Conservation (phyloP, 805 yeast species). For the Huiozyma sinensis region DNA sequence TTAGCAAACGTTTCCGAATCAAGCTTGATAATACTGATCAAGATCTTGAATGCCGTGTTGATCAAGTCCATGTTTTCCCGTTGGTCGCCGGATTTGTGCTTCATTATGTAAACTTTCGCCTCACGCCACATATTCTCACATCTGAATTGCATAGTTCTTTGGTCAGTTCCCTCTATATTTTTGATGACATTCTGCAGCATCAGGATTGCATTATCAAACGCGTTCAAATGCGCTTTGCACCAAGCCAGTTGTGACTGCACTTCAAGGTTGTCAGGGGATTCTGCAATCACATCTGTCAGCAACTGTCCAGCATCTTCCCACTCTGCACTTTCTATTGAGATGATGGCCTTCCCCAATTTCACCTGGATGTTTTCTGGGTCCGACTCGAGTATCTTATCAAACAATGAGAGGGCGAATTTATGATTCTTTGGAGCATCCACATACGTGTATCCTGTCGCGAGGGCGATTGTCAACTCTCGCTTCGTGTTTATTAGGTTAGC, state of each 20-base stretch:
- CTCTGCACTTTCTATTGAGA: constrained; percentile 56
- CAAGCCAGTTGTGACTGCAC: constrained; percentile 68
- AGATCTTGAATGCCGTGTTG: constrained; percentile 43
- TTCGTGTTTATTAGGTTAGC: constrained; percentile 40
- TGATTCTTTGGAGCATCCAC: constrained; percentile 87
- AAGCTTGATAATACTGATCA: constrained; percentile 53
- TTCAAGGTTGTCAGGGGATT: constrained; percentile 41
- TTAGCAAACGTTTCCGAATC: constrained; percentile 59
- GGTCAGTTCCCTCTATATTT: constrained; percentile 39
- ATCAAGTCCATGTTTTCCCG: constrained; percentile 19
- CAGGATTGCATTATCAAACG: constrained; percentile 36
- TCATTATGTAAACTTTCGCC: constrained; percentile 48
- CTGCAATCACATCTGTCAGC: constrained; percentile 39
- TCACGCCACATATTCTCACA: constrained; percentile 63
- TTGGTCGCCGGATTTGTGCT: constrained; percentile 16
- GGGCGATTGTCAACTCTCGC: constrained; percentile 47
- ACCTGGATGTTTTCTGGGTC: constrained; percentile 47
- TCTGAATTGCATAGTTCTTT: constrained; percentile 41
- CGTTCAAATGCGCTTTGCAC: constrained; percentile 53
- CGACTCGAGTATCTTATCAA: constrained; percentile 45
- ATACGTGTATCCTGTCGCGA: constrained; percentile 72
- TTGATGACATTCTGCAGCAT: constrained; percentile 19
- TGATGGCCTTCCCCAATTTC: constrained; percentile 70
- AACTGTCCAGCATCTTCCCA: constrained; percentile 43
- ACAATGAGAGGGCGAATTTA: constrained; percentile 59